These are phyloP conservation scores for Fonsecaea nubica DNA, from an alignment of 2,329 filamentous ascomycete species.

Conservation along the genomic window DNA sequence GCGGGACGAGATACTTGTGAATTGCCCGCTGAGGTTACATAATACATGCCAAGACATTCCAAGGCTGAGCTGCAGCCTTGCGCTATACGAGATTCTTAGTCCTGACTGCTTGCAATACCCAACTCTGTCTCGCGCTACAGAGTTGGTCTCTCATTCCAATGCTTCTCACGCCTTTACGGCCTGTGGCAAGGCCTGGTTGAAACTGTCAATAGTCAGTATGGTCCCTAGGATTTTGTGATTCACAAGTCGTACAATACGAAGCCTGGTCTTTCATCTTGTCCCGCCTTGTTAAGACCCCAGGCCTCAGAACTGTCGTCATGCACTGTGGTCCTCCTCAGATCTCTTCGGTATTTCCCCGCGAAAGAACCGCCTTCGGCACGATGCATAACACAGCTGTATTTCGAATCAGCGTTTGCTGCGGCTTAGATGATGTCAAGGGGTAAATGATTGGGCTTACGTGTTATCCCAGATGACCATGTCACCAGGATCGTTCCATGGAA, in stretches of 20 bases:
- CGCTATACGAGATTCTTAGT: not conserved
- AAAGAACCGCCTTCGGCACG: constrained; percentile 58
- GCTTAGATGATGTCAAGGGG: not conserved
- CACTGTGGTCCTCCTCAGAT: constrained; percentile 64
- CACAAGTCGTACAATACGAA: constrained; percentile 36
- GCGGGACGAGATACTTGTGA: constrained; percentile 3
- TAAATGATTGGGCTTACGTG: constrained; percentile 41
- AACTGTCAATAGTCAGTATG: constrained; percentile 13
- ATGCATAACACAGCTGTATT: constrained; percentile 59
- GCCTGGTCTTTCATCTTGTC: constrained; percentile 41
- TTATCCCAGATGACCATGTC: constrained; percentile 68
- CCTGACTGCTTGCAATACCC: not conserved
- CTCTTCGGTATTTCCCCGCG: constrained; percentile 56
- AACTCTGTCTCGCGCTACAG: not conserved
- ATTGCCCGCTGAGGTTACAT: constrained; percentile 6
- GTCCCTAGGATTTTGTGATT: not conserved
- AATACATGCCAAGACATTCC: constrained; percentile 8
- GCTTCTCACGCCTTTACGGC: constrained; percentile 1
- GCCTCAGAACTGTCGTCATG: constrained; percentile 56
- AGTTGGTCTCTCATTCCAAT: not conserved
- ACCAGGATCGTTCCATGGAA: constrained; percentile 57
- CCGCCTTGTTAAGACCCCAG: constrained; percentile 54
- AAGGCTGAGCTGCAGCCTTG: constrained; percentile 14
- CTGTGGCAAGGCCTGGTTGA: constrained; percentile 8
- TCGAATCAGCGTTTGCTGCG: constrained; percentile 9